phyloP scores from a whole-genome alignment of 2,329 filamentous ascomycete species.

The Aureobasidium namibiae region DNA sequence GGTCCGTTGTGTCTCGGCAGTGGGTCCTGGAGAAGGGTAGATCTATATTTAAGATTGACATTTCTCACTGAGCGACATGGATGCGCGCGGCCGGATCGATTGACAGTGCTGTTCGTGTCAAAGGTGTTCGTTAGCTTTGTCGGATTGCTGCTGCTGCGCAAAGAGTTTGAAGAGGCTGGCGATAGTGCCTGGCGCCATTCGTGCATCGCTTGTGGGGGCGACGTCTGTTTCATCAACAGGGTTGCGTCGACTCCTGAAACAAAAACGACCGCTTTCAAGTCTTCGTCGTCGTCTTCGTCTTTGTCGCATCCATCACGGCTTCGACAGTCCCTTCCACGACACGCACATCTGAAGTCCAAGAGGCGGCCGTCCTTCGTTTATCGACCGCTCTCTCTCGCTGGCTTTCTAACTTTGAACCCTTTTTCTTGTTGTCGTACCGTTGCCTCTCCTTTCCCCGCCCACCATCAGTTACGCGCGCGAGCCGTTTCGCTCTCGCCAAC shows the following conservation, averaged over 20 bases:
- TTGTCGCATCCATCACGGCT: constrained; percentile 8
- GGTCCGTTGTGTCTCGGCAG: constrained; percentile 2
- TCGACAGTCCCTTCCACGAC: neutral
- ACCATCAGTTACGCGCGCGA: constrained; percentile 8
- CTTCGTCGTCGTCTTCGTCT: neutral
- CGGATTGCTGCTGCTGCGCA: neutral
- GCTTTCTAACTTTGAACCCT: neutral
- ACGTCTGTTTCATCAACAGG: constrained; percentile 7
- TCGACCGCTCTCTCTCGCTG: constrained; percentile 5
- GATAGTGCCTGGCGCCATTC: neutral
- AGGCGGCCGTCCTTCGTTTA: constrained; percentile 1
- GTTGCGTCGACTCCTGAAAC: constrained; percentile 8
- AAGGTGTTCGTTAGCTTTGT: neutral
- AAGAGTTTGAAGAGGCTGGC: neutral
- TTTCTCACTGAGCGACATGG: neutral
- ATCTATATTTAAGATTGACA: constrained; percentile 2
- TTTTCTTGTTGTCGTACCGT: constrained; percentile 11
- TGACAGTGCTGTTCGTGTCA: neutral
- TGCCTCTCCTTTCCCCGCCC: constrained; percentile 13
- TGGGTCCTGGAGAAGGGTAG: constrained; percentile 1
- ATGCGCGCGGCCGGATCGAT: neutral
- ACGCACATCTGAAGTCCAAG: neutral
- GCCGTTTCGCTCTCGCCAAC: constrained; percentile 7
- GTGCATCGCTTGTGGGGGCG: neutral
- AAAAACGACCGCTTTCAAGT: neutral